These are phyloP conservation scores for Sclerotinia borealis DNA, from an alignment of 2,329 filamentous ascomycete genomes.

Conservation along the genomic window DNA sequence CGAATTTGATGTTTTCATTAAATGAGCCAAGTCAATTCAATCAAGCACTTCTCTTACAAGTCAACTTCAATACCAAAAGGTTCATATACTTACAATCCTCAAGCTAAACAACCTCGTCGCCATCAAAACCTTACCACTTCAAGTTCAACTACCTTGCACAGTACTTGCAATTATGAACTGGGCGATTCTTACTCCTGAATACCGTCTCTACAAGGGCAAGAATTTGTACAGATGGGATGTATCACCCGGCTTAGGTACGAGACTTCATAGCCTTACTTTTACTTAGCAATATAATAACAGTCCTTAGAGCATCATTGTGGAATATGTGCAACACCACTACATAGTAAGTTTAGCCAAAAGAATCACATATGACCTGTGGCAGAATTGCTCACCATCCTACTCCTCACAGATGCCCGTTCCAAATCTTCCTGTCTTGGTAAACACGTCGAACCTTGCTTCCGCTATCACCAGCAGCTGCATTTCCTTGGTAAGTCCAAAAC, in stretches of 20 bases:
- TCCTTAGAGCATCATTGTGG: slow-evolving; percentile 32
- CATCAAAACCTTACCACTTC: neutral
- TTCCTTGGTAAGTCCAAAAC: slow-evolving; percentile 27
- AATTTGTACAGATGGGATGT: slow-evolving; percentile 29
- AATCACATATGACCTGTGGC: neutral
- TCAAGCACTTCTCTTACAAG: neutral
- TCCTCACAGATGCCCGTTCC: slow-evolving; percentile 25
- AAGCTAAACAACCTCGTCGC: neutral
- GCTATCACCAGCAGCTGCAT: slow-evolving; percentile 32
- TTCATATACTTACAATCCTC: neutral
- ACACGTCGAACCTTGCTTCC: slow-evolving; percentile 32
- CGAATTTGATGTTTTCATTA: neutral
- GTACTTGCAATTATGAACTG: slow-evolving; percentile 23
- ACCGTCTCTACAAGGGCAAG: slow-evolving; percentile 29
- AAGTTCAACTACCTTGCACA: neutral
- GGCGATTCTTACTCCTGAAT: slow-evolving; percentile 25
- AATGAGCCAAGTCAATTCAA: neutral
- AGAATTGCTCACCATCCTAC: neutral
- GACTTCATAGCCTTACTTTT: neutral
- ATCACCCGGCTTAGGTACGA: slow-evolving; percentile 29
- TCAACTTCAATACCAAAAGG: neutral
- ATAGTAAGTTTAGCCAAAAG: slow-evolving; percentile 21
- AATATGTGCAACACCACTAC: slow-evolving; percentile 27
- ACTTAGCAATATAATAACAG: slow-evolving; percentile 14
- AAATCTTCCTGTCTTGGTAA: slow-evolving; percentile 30